These are phyloP conservation scores for Ascoidea tarda DNA, from an alignment of 805 yeast species.

Conservation along the genomic window DNA sequence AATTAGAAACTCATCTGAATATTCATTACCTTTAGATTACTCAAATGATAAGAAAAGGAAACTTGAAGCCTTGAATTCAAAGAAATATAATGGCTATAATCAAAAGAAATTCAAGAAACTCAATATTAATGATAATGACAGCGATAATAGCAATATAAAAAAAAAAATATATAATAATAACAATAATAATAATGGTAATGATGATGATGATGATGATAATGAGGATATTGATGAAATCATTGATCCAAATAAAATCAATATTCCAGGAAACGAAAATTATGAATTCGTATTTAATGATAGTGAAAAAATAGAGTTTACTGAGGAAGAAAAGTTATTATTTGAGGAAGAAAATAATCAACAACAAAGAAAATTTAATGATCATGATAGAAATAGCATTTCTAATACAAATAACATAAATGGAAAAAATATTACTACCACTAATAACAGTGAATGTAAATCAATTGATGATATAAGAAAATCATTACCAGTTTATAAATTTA, in stretches of 20 bases:
- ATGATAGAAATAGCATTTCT: neutral
- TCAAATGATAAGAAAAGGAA: constrained; percentile 30
- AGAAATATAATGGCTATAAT: constrained; percentile 26
- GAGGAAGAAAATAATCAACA: constrained; percentile 16
- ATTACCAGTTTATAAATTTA: constrained; percentile 60
- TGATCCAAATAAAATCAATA: constrained; percentile 27
- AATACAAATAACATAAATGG: neutral
- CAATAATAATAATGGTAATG: constrained; percentile 23
- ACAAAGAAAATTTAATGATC: constrained; percentile 5
- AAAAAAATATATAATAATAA: constrained; percentile 22
- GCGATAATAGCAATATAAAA: constrained; percentile 16
- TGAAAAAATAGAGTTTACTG: constrained; percentile 38
- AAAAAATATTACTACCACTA: neutral
- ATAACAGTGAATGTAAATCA: constrained; percentile 2
- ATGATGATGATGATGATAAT: constrained; percentile 17
- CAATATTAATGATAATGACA: constrained; percentile 18
- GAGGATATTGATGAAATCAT: constrained; percentile 14
- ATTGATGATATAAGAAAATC: constrained; percentile 44
- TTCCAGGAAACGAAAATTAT: constrained; percentile 33
- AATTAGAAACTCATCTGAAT: constrained; percentile 18
- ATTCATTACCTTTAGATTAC: constrained; percentile 43
- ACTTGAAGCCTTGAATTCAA: constrained; percentile 10
- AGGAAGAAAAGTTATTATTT: constrained; percentile 13
- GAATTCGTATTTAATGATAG: constrained; percentile 71
- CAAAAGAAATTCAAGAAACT: constrained; percentile 24